Percentiles rank a stretch among this genome's conserved stretches.
These are phyloP conservation scores for Rosa multiflora DNA, from an alignment of 306 rosid genomes.

Conservation along the genomic window DNA sequence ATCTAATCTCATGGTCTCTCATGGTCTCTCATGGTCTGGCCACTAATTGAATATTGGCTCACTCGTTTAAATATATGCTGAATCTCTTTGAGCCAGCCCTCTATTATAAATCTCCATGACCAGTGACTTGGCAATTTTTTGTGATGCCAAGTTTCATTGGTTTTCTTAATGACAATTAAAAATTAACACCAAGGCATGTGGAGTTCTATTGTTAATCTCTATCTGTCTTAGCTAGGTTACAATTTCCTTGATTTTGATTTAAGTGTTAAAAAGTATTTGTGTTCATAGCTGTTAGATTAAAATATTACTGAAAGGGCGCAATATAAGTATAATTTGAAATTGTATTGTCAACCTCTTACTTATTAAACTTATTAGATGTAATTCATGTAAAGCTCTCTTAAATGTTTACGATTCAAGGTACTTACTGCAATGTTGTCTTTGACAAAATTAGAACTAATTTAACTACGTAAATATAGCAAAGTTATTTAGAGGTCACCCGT, in stretches of 20 bases:
- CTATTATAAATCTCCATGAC: not conserved
- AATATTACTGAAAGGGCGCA: not conserved
- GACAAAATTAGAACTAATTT: not conserved
- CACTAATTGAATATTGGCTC: not conserved
- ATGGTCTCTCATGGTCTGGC: not conserved
- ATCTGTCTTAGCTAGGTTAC: not conserved
- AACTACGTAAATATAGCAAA: not conserved
- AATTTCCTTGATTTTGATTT: not conserved
- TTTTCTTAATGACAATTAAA: not conserved
- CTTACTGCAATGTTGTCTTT: not conserved
- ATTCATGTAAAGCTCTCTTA: not conserved
- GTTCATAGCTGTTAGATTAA: not conserved
- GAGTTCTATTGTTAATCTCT: not conserved
- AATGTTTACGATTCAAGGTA: not conserved
- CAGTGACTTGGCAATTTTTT: not conserved
- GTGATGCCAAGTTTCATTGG: not conserved
- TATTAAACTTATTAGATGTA: not conserved
- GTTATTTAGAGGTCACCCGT: not conserved
- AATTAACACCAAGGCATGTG: not conserved
- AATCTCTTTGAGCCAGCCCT: not conserved
- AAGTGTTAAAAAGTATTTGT: not conserved
- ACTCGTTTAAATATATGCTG: not conserved
- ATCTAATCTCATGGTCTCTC: not conserved
- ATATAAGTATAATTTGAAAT: not conserved
- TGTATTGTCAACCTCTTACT: not conserved